phyloP scores from a whole-genome alignment of 2,329 filamentous ascomycete genomes.

The Tolypocladium sp. region DNA sequence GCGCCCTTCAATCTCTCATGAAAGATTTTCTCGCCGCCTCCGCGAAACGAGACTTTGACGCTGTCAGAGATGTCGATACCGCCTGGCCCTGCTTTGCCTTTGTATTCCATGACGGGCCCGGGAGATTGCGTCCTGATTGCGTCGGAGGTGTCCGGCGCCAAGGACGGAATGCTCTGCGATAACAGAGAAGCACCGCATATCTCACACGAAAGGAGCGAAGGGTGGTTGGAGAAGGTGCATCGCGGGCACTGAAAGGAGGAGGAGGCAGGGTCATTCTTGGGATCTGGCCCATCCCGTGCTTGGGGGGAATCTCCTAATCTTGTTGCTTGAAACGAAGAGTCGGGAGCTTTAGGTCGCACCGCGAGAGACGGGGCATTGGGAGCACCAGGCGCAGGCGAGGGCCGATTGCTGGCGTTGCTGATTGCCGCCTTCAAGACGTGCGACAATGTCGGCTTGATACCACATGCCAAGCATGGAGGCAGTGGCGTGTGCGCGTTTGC shows the following conservation, averaged over 20 bases:
- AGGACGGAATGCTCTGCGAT: conserved; percentile 35
- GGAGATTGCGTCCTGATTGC: conserved; percentile 61
- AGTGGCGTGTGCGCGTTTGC: conserved; percentile 72
- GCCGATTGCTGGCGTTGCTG: conserved; percentile 55
- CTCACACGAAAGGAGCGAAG: conserved; percentile 76
- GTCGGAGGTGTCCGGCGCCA: conserved; percentile 24
- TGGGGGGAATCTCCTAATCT: background rate
- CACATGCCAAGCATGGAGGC: conserved; percentile 83
- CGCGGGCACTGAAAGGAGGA: conserved; percentile 62
- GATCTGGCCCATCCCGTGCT: background rate
- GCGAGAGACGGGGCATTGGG: background rate
- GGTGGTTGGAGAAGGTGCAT: conserved; percentile 91
- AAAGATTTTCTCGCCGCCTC: conserved; percentile 82
- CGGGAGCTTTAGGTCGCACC: background rate
- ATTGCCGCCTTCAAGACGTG: conserved; percentile 84
- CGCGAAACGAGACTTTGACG: conserved; percentile 87
- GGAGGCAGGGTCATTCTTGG: conserved; percentile 12
- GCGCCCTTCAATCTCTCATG: conserved; percentile 80
- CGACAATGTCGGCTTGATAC: conserved; percentile 80
- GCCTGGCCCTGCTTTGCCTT: conserved; percentile 16
- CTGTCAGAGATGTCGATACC: conserved; percentile 55
- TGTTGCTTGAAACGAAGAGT: background rate
- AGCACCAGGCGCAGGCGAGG: conserved; percentile 6
- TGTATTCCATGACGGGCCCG: conserved; percentile 52
- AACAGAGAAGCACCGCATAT: conserved; percentile 76